Evolutionary conservation across 2,329 filamentous ascomycete species (phyloP).

Genomic region (Lachnellula suecica): DNA sequence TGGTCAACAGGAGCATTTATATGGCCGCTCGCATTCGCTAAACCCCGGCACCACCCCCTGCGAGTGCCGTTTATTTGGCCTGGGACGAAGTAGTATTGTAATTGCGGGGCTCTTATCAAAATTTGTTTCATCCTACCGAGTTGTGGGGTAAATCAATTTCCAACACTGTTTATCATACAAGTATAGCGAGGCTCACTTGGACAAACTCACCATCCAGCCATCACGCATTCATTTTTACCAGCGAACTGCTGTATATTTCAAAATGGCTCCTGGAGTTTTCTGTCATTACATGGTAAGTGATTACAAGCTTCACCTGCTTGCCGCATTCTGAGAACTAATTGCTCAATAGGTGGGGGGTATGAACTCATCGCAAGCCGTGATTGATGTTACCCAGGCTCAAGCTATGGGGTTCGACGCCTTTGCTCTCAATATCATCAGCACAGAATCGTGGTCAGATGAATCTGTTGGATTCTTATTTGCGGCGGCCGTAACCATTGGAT

Average conservation of each 20-base stretch:
- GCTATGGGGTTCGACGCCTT: slow-evolving; percentile 35
- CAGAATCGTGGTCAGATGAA: slow-evolving; percentile 26
- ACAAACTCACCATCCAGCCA: no score
- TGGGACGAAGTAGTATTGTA: no score
- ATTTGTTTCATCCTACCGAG: not conserved
- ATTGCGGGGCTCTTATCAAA: no score
- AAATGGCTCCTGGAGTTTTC: not conserved
- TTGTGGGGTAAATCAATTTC: not conserved
- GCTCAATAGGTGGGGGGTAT: slow-evolving; percentile 20
- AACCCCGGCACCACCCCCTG: no score
- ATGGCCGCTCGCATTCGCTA: no score
- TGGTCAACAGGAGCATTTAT: no score
- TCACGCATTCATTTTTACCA: not conserved
- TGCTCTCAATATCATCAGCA: slow-evolving; percentile 34
- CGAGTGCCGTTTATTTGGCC: no score
- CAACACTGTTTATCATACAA: no score
- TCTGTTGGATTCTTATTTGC: slow-evolving; percentile 33
- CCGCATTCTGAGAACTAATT: not conserved
- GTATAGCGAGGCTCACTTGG: no score
- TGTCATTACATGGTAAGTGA: slow-evolving; percentile 6
- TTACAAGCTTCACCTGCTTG: not conserved
- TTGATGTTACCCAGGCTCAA: slow-evolving; percentile 23
- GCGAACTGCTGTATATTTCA: not conserved
- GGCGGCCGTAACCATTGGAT: slow-evolving; percentile 29
- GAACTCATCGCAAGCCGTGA: slow-evolving; percentile 14